Evolutionary conservation across 2,329 filamentous ascomycete species (phyloP).

Genomic region (Stylonectria norvegica): DNA sequence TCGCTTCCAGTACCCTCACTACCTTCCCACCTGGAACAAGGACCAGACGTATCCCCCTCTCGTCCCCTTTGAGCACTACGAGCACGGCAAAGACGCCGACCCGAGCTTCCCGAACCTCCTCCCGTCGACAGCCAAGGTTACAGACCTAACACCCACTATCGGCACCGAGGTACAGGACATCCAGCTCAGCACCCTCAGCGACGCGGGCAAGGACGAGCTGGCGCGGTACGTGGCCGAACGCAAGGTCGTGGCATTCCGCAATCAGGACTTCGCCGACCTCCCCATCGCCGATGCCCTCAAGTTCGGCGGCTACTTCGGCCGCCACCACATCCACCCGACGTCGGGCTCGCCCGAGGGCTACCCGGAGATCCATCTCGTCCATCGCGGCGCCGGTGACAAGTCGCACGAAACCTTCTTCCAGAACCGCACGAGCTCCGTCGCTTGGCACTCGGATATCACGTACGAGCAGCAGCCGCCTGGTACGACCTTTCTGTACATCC

Average conservation of each 20-base stretch:
- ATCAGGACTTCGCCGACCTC: conserved; percentile 69
- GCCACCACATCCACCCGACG: conserved; percentile 78
- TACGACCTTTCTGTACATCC: conserved; percentile 82
- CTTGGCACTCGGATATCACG: conserved; percentile 86
- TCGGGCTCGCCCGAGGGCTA: conserved; percentile 70
- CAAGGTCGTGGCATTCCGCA: conserved; percentile 75
- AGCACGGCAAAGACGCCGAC: conserved; percentile 74
- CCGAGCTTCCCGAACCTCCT: conserved; percentile 66
- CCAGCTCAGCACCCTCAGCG: conserved; percentile 65
- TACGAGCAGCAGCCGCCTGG: conserved; percentile 87
- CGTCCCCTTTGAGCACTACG: conserved; percentile 66
- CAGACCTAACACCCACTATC: conserved; percentile 67
- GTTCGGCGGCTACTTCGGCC: conserved; percentile 72
- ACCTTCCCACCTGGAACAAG: conserved; percentile 68
- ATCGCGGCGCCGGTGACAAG: conserved; percentile 55
- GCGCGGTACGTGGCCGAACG: conserved; percentile 72
- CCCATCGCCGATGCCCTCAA: conserved; percentile 67
- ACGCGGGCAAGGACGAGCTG: conserved; percentile 72
- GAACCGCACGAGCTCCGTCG: conserved; percentile 72
- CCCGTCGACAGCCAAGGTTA: conserved; percentile 46
- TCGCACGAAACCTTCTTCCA: conserved; percentile 58
- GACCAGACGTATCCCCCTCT: conserved; percentile 63
- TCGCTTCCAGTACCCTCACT: conserved; percentile 62
- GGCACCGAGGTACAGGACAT: conserved; percentile 69
- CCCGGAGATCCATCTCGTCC: conserved; percentile 75